Evolutionary conservation across 2,329 filamentous ascomycete species (phyloP).

Genomic region (Seiridium cupressi): DNA sequence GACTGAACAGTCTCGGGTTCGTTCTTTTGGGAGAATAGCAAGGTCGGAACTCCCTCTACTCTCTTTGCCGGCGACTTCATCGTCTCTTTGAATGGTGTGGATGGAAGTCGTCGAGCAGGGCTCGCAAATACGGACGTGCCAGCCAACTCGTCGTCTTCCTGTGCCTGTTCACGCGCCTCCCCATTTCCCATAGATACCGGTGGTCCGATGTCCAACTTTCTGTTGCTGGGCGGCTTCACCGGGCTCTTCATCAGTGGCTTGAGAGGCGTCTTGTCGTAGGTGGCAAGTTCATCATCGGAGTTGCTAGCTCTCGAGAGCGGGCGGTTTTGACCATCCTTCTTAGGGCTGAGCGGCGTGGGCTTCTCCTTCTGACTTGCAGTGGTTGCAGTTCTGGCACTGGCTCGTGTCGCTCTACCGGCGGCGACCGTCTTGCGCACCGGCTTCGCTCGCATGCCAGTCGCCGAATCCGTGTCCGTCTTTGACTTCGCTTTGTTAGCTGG

Average conservation of each 20-base stretch:
- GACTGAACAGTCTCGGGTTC: constrained; percentile 34
- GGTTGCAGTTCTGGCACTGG: constrained; percentile 30
- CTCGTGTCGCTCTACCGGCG: constrained; percentile 33
- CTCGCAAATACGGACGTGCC: constrained; percentile 43
- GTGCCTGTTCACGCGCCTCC: constrained; percentile 20
- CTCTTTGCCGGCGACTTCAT: constrained; percentile 57
- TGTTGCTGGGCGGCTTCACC: constrained; percentile 44
- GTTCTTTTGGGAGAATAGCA: constrained; percentile 24
- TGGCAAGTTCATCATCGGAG: constrained; percentile 61
- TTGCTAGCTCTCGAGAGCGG: constrained; percentile 40
- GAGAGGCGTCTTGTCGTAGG: constrained; percentile 47
- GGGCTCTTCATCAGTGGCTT: constrained; percentile 55
- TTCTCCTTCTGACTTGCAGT: constrained; percentile 35
- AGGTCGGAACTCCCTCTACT: constrained; percentile 38
- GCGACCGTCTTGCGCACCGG: constrained; percentile 47
- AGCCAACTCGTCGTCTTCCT: constrained; percentile 28
- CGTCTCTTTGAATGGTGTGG: constrained; percentile 52
- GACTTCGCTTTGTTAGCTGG: constrained; percentile 27
- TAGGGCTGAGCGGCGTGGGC: constrained; percentile 57
- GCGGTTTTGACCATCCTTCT: constrained; percentile 60
- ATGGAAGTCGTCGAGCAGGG: constrained; percentile 53
- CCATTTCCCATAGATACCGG: constrained; percentile 19
- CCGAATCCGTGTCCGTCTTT: constrained; percentile 25
- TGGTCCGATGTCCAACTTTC: constrained; percentile 29
- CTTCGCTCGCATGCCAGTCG: constrained; percentile 39